Base-by-base conservation (phyloP, 805 yeast species). In the Zygosaccharomyces siamensis region DNA sequence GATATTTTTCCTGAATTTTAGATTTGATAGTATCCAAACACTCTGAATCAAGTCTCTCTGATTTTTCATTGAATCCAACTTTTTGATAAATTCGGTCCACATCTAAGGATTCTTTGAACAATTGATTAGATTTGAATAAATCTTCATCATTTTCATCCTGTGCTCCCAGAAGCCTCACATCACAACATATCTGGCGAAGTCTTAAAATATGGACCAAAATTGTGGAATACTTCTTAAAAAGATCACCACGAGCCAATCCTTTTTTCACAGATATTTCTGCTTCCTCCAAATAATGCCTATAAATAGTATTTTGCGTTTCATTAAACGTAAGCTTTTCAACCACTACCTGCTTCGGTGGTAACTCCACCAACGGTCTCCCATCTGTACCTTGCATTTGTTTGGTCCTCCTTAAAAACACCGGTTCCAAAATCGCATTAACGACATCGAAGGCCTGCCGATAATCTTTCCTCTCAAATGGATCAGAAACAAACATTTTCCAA, bases 131-230 rank as follows among this genome's bases (percentile, higher is more conserved):
- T 10, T 52, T 50, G 3, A 53, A 39, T 6, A 73, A 60, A 43
- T 74, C 76, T 28, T 77, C 83, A 52, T 79, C 84, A 61, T 78
- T 75, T 42, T 79, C 84, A 51, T 72, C 75, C 38, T 64, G 63
- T 7, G 44, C 28, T 36, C 77, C 69, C 3, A 89, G 76, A 48
- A 90, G 70, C 46, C 79, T 80, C 14, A 84, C 75, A 63, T 92
- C 97, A 60, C 96, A 89, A 63, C 97, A 92, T 0, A 85, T 78
- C 63, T 92, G 98, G 50, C 98, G 74, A 33, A 92, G 72, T 48
- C 98, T 73, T 53, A 92, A 66, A 46, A 92, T 84, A 61, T 87
- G 93, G 2, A 93, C 84, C 55, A 92, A 70, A 56, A 92, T 87
- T 26, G 86, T 81, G 1, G 93, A 80, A 63, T 87, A 92, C 47